Conservation (phyloP, 83 land plant species). For the Picea engelmannii region DNA sequence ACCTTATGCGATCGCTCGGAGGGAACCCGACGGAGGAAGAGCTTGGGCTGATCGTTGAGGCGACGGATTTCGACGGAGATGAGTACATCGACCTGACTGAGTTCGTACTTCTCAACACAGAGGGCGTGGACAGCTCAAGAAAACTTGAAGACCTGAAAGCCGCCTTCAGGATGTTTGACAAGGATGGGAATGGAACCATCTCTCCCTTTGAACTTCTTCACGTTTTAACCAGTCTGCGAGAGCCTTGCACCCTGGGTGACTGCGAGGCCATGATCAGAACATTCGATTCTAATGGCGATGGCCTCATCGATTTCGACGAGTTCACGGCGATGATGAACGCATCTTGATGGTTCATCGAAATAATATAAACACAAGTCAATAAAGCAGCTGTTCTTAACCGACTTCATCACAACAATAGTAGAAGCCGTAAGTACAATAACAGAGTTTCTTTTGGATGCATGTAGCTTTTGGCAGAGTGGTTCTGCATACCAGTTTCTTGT, state of each 20-base stretch:
- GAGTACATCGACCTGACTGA: constrained; percentile 26
- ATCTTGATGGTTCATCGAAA: no score
- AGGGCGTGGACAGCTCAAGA: not conserved
- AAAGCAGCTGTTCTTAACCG: no score
- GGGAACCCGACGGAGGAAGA: constrained; percentile 22
- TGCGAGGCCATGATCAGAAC: constrained; percentile 24
- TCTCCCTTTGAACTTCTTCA: constrained; percentile 27
- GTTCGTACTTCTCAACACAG: constrained; percentile 12
- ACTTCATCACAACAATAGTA: no score
- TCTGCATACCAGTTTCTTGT: no score
- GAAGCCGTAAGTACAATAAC: no score
- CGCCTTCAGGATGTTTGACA: constrained; percentile 32
- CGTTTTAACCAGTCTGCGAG: constrained; percentile 23
- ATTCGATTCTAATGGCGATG: constrained; percentile 35
- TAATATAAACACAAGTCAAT: no score
- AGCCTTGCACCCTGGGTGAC: constrained; percentile 24
- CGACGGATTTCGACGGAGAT: constrained; percentile 23
- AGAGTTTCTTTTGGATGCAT: no score
- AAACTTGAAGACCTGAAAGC: not conserved
- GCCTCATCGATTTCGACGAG: constrained; percentile 27
- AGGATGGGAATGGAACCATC: constrained; percentile 21
- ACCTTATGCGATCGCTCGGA: constrained; percentile 17
- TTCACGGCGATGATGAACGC: constrained; percentile 24
- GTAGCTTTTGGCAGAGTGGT: no score
- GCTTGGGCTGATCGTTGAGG: constrained; percentile 11